phyloP scores from a whole-genome alignment of 306 rosid genomes.

The Senna siamea region DNA sequence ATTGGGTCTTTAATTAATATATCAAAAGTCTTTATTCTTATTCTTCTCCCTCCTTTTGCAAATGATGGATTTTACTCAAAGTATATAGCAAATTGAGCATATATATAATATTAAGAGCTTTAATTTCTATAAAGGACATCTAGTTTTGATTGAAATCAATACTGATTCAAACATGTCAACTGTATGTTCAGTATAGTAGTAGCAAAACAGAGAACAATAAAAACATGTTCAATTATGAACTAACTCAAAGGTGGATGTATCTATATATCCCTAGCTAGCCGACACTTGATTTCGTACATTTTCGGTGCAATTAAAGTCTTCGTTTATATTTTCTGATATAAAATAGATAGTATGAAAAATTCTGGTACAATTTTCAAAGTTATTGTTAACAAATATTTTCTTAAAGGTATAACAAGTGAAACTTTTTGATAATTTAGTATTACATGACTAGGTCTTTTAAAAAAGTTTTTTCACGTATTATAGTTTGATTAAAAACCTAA shows the following conservation, averaged over 20 bases:
- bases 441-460: too few relatives aligned
- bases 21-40: neutral
- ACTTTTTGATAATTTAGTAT: too few relatives aligned
- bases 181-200: neutral
- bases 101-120: too few relatives aligned
- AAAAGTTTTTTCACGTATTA: too few relatives aligned
- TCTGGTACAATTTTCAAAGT: too few relatives aligned
- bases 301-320: neutral
- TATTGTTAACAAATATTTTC: too few relatives aligned
- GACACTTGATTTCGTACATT: neutral
- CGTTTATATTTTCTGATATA: neutral
- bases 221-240: neutral
- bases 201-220: neutral
- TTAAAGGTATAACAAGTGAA: too few relatives aligned
- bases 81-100: neutral
- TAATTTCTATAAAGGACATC: neutral
- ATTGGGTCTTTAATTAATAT: neutral
- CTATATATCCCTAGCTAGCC: neutral
- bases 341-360: too few relatives aligned
- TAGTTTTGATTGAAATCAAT: constrained; percentile 11
- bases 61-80: neutral
- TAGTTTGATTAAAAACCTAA: too few relatives aligned
- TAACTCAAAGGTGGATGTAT: neutral
- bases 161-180: constrained; percentile 19
- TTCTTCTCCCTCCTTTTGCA: neutral